Percentiles rank a stretch among this genome's conserved stretches.
These are phyloP conservation scores for Phialocephala subalpina DNA, from an alignment of 2,329 filamentous ascomycete genomes.

Conservation along the genomic window DNA sequence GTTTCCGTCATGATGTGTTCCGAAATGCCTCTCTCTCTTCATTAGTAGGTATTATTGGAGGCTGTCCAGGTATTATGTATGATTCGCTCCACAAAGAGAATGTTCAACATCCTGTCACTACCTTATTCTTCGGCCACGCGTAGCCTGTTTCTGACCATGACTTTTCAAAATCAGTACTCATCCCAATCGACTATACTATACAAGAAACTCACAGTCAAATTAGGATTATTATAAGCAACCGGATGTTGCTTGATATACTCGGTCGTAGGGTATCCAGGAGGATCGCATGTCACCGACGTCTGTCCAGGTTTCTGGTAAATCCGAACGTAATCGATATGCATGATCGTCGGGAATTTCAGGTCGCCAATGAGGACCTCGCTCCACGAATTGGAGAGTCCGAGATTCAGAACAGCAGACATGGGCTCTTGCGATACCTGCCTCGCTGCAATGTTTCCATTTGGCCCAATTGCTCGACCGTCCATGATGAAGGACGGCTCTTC, in stretches of 20 bases:
- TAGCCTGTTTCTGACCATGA: conserved; percentile 42
- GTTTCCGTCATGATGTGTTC: neutral
- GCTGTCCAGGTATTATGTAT: neutral
- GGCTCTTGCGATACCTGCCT: conserved; percentile 59
- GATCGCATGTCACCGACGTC: conserved; percentile 60
- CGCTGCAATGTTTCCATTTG: conserved; percentile 59
- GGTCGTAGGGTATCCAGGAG: conserved; percentile 69
- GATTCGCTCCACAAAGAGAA: neutral
- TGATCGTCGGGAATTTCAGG: conserved; percentile 57
- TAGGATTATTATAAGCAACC: conserved; percentile 66
- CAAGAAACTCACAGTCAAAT: conserved; percentile 54
- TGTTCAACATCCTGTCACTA: conserved; percentile 39
- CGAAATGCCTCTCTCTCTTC: neutral
- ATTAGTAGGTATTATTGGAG: conserved; percentile 1
- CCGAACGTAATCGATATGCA: conserved; percentile 62
- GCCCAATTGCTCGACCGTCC: conserved; percentile 58
- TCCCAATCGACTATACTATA: neutral
- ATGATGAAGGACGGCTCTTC: conserved; percentile 58
- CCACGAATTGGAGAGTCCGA: conserved; percentile 60
- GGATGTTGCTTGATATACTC: conserved; percentile 70
- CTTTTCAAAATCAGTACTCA: conserved; percentile 28
- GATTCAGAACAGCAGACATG: conserved; percentile 60
- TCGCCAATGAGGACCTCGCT: conserved; percentile 53
- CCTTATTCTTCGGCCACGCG: conserved; percentile 40
- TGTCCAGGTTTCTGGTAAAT: conserved; percentile 60